Conservation (phyloP, 2,329 filamentous ascomycete genomes). For the Talaromyces sp. region DNA sequence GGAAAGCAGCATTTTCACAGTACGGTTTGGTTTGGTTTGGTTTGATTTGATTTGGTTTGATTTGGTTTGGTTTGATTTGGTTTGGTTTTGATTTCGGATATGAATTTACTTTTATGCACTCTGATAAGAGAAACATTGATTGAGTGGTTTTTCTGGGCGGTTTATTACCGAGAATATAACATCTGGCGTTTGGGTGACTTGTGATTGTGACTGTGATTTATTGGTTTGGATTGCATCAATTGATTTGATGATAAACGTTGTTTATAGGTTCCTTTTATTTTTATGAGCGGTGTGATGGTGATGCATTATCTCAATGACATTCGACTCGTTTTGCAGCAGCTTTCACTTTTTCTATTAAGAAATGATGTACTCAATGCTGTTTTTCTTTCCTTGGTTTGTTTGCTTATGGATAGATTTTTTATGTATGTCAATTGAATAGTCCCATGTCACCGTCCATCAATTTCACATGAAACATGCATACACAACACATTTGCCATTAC, state of each 20-base stretch:
- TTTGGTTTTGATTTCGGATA: background rate
- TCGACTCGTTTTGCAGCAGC: too few species aligned
- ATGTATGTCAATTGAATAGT: too few species aligned
- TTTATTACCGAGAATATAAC: too few species aligned
- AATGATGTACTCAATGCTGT: background rate
- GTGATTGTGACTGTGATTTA: too few species aligned
- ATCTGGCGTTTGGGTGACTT: background rate
- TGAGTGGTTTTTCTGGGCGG: background rate
- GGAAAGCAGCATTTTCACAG: too few species aligned
- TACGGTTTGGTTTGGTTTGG: background rate
- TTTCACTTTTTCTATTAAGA: too few species aligned
- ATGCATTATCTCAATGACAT: background rate
- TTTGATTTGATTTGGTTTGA: too few species aligned
- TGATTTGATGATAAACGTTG: background rate
- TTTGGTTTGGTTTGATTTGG: too few species aligned
- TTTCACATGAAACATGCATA: background rate
- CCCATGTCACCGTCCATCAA: too few species aligned
- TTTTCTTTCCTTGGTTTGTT: background rate
- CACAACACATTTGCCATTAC: background rate
- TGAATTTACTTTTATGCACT: background rate
- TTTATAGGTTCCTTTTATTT: background rate
- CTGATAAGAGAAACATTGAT: background rate
- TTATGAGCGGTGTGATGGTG: background rate
- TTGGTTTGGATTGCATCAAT: background rate
- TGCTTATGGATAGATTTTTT: background rate